Evolutionary conservation across 208 protist genomes (phyloP), one percentile per base, ranked within the genome.

Genomic region (Trypanosoma mega): DNA sequence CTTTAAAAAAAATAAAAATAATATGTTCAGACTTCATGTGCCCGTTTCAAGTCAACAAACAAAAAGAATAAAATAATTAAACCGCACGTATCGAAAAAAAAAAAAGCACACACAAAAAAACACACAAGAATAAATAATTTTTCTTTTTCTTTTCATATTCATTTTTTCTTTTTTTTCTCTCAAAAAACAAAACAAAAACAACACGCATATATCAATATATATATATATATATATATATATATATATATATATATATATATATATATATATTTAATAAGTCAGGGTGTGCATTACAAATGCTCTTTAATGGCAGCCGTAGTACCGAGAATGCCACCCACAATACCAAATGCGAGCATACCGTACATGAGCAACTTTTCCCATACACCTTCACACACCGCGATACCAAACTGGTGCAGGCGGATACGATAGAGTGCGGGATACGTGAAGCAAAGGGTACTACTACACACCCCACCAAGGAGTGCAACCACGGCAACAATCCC

Each of bases 401-500:
- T 51, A 24, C 75, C 46, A 1, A 39, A 47, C 48, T 59, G 30
- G 56, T 91, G 69, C 37, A 92, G 74, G 34, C 75, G 58, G 50
- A 56, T 74, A 53, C 85, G 78, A 49, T 89, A 92, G 3, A 88
- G 39, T 12, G 76, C 85, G 20, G 85, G 85, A 29, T 74, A 69
- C 14, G 65, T 74, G 47, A 88, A 88, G 65, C 76, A 88, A 33
- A 92, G 55, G 18, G 69, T 81, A 29, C 70, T 75, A 65, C 72
- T 82, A 48, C 85, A 92, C 36, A 88, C 3, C 3, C 74, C 82
- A 4, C 85, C 85, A 0, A 92, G 65, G 7, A 88, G 61, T 2
- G 85, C 56, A 6, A 87, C 76, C 6, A 92, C 67, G 0, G 72
- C 60, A 11, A 85, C 81, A 18, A 92, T 79, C 7, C 80, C 72